A percentile compares a stretch with the other conserved stretches of the same genome.
Conservation (phyloP, 805 yeast species). For the Starmerella scarabaei region DNA sequence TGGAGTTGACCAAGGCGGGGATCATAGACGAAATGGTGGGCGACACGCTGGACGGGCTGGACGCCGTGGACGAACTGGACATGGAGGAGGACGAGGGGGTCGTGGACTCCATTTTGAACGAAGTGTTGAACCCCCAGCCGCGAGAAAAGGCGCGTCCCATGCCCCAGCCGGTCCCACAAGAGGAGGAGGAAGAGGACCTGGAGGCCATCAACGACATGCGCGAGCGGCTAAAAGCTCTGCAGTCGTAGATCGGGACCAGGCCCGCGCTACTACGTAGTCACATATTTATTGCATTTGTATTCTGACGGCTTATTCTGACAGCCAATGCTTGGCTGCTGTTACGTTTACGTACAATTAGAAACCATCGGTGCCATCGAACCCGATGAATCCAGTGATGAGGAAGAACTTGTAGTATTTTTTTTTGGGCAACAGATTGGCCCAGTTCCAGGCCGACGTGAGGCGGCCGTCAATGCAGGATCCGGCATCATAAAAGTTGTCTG, state of each 20-base stretch:
- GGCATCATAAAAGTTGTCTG: slow-evolving; percentile 70
- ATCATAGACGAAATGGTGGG: slow-evolving; percentile 91
- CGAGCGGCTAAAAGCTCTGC: slow-evolving; percentile 74
- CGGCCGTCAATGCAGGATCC: slow-evolving; percentile 80
- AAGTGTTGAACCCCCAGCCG: slow-evolving; percentile 29
- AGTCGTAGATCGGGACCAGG: no score
- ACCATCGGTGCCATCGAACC: slow-evolving; percentile 63
- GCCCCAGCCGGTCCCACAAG: slow-evolving; percentile 24
- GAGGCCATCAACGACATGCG: slow-evolving; percentile 75
- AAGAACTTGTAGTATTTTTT: slow-evolving; percentile 54
- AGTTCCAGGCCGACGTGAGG: slow-evolving; percentile 70
- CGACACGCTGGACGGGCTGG: slow-evolving; percentile 64
- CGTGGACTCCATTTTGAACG: slow-evolving; percentile 29
- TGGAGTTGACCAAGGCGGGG: slow-evolving; percentile 56
- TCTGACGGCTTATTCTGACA: no score
- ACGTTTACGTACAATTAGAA: no score
- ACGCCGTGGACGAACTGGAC: slow-evolving; percentile 46
- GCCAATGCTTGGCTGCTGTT: no score
- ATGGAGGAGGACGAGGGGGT: slow-evolving; percentile 26
- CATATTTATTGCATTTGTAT: no score
- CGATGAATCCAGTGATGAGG: slow-evolving; percentile 55
- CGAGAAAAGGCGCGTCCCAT: slow-evolving; percentile 4
- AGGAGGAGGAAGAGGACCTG: slow-evolving; percentile 52
- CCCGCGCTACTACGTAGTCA: no score
- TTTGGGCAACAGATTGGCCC: slow-evolving; percentile 57